Evolutionary conservation across 2,329 filamentous ascomycete genomes (phyloP).

Genomic region (Penicillium griseofulvum): DNA sequence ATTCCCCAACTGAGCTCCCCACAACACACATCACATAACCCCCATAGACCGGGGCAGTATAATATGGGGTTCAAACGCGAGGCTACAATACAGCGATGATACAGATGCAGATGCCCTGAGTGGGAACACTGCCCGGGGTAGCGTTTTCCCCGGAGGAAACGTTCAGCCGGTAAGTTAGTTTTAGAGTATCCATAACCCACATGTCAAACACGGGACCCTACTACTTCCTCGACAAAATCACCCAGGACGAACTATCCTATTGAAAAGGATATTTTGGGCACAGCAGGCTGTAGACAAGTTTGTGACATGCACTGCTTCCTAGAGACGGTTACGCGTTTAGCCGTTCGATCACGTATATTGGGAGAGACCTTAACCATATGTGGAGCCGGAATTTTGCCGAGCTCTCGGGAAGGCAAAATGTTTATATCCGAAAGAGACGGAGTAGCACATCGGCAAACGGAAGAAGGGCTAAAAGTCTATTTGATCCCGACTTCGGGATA

Average conservation of each 20-base stretch:
- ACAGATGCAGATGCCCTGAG: conserved; percentile 13
- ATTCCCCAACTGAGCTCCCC: conserved; percentile 26
- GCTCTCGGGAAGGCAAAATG: not conserved
- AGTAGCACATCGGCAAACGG: not conserved
- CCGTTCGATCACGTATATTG: conserved; percentile 3
- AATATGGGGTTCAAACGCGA: conserved; percentile 26
- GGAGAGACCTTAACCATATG: conserved; percentile 22
- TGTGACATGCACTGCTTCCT: not conserved
- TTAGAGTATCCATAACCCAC: not conserved
- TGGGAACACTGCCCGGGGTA: conserved; percentile 28
- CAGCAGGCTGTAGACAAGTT: not conserved
- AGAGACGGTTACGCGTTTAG: conserved; percentile 9
- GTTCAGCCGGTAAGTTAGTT: conserved; percentile 26
- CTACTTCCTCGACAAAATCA: conserved; percentile 7
- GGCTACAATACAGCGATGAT: conserved; percentile 19
- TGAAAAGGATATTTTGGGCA: not conserved
- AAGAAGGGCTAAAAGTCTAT: conserved; percentile 5
- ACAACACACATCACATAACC: conserved; percentile 25
- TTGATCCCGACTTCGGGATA: not conserved
- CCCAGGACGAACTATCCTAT: not conserved
- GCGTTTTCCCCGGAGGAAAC: conserved; percentile 34
- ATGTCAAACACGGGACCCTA: conserved; percentile 14
- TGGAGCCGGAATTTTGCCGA: conserved; percentile 5
- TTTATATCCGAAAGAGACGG: not conserved
- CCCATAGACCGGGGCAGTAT: conserved; percentile 30